Percentiles rank a stretch among this genome's conserved stretches.
These are phyloP conservation scores for Rauvolfia tetraphylla DNA, from an alignment of 257 asterid species.

Conservation along the genomic window DNA sequence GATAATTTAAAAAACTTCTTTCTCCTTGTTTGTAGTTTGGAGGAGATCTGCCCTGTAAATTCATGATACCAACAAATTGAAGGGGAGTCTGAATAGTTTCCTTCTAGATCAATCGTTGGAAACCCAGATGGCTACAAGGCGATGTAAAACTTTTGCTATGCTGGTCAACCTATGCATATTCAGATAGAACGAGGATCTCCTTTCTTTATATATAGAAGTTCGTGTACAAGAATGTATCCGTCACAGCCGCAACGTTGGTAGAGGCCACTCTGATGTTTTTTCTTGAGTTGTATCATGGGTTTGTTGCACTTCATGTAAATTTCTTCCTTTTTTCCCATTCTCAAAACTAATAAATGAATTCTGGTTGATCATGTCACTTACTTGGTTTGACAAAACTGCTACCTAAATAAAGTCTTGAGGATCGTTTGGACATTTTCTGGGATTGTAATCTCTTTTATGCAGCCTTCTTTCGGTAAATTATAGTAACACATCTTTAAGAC, in stretches of 20 bases:
- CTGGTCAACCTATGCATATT: neutral
- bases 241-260: neutral
- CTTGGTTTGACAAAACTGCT: neutral
- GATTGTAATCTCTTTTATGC: no score
- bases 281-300: neutral
- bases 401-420: neutral
- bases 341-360: neutral
- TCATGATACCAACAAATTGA: neutral
- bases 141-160: neutral
- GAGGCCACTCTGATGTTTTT: neutral
- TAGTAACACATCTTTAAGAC: no score
- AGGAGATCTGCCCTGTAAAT: conserved; percentile 61
- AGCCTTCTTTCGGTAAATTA: no score
- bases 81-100: neutral
- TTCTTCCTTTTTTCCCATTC: neutral
- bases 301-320: neutral
- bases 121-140: neutral
- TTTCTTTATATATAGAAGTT: neutral
- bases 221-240: neutral
- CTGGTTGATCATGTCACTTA: neutral
- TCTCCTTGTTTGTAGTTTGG: conserved; percentile 53
- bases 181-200: neutral
- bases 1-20: neutral
- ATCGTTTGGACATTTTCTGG: neutral
- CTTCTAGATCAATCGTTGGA: neutral